phyloP scores from a whole-genome alignment of 192 early-diverging fungal species.

The Coemansia sp. region DNA sequence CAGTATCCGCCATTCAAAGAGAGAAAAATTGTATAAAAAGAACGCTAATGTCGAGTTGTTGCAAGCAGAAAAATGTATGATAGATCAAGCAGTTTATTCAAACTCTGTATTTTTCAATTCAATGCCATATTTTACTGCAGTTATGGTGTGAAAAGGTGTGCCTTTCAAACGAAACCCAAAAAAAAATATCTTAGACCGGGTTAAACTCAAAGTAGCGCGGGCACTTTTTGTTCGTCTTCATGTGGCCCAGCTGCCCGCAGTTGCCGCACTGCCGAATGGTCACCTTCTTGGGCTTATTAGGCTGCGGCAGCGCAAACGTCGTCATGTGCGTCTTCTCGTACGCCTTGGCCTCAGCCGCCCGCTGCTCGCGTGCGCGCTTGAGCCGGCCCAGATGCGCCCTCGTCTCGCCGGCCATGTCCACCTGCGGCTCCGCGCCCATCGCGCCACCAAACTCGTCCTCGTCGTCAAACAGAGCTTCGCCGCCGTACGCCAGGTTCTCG shows the following conservation, averaged over 20 bases:
- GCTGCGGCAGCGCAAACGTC: conserved; percentile 53
- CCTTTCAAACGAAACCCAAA: not conserved
- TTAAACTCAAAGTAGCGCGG: conserved; percentile 56
- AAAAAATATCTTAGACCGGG: conserved; percentile 13
- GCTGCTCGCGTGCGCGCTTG: conserved; percentile 63
- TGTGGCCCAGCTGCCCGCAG: conserved; percentile 79
- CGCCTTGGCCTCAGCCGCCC: conserved; percentile 24
- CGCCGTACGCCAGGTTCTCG: conserved; percentile 53
- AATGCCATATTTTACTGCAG: too few species aligned
- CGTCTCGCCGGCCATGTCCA: conserved; percentile 50
- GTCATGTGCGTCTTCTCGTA: conserved; percentile 53
- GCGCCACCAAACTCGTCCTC: conserved; percentile 14
- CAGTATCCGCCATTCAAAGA: not conserved
- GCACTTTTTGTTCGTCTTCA: conserved; percentile 85
- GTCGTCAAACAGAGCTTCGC: conserved; percentile 9
- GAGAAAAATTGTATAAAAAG: not conserved
- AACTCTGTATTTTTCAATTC: too few species aligned
- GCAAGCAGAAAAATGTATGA: too few species aligned
- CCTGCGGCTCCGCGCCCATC: conserved; percentile 4
- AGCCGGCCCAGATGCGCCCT: conserved; percentile 62
- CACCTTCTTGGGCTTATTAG: conserved; percentile 63
- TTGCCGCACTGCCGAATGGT: conserved; percentile 71
- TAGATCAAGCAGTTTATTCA: too few species aligned
- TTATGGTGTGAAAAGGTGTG: not conserved
- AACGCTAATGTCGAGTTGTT: too few species aligned